A percentile compares a stretch with the other conserved stretches of the same genome.
Conservation (phyloP, 2,329 filamentous ascomycete species). For the Arthroderma uncinatum region DNA sequence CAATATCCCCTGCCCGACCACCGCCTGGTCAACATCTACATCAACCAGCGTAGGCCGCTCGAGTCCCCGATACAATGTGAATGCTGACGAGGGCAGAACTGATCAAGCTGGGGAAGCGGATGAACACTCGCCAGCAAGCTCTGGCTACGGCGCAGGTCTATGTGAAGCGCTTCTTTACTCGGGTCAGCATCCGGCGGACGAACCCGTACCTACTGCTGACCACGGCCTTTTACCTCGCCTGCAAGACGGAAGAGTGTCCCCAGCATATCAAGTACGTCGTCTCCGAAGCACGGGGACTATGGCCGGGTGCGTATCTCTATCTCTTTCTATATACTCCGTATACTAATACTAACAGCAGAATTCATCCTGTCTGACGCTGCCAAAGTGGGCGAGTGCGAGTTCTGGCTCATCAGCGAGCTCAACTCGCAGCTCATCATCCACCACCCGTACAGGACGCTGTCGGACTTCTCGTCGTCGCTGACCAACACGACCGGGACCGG, state of each 20-base stretch:
- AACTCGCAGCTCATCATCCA: conserved; percentile 80
- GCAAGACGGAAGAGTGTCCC: conserved; percentile 95
- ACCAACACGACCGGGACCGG: neutral
- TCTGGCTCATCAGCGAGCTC: conserved; percentile 83
- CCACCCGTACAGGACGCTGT: conserved; percentile 76
- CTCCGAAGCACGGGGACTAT: conserved; percentile 71
- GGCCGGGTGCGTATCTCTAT: conserved; percentile 49
- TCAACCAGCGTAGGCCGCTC: conserved; percentile 64
- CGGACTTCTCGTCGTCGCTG: conserved; percentile 47
- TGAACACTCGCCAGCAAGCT: conserved; percentile 78
- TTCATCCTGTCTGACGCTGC: conserved; percentile 64
- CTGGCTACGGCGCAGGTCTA: conserved; percentile 92
- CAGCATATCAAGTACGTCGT: conserved; percentile 91
- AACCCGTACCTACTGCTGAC: conserved; percentile 88
- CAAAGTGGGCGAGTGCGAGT: conserved; percentile 87
- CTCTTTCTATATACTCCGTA: conserved; percentile 5
- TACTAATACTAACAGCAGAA: conserved; percentile 36
- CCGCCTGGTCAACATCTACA: conserved; percentile 78
- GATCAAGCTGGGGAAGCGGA: conserved; percentile 68
- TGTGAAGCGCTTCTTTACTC: conserved; percentile 83
- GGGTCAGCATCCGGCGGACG: conserved; percentile 79
- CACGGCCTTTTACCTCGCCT: conserved; percentile 89
- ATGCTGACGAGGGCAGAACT: conserved; percentile 28
- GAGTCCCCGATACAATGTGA: neutral
- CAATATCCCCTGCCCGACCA: conserved; percentile 73